Base-by-base conservation (phyloP, 176 grass and related monocot species). In the Ensete ventricosum region DNA sequence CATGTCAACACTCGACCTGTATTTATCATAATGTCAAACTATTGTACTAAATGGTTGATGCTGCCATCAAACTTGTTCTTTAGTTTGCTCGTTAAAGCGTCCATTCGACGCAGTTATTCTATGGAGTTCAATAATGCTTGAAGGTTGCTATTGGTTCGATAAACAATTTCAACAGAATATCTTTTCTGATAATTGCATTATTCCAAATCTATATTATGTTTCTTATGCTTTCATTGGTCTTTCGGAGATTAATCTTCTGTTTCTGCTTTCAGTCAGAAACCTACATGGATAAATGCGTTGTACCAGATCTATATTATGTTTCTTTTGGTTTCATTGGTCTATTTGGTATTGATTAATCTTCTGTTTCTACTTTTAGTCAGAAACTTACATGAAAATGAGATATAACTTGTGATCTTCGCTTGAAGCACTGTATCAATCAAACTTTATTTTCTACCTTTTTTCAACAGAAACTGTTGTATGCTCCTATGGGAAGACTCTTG, bases 381-480 rank as follows among this genome's bases (percentile, higher is more conserved):
- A 60, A 50, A 17, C 29, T 13, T 60, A 55, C 24, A n/a, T 48
- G 29, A 76, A 23, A 14, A 14, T 11, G 9, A 52, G 12, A 29
- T 53, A 3, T n/a, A 34, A 43, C 23, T 16, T 55, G 17, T 21
- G 64, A 67, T 62, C 20, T 76, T 50, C 14, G 2, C 64, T 53
- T 22, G 9, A 19, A 26, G 53, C 29, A 51, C 54, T 62, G 3
- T 1, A n/a, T 26, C 71, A 50, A 79, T 22, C 29, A 58, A 11
- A 55, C 13, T 53, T 62, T 53, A 23, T 11, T 70, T 29, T 63
- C 76, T 10, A 43, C 11, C 62, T 72, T 34, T 72, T 19, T 2
- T 65, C 26, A 76, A 82, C 86, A 98, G 95, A 93, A 98, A 19
- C 74, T 98, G 13, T 71, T 98, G 74, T 98, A 98, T 62, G 90